Conservation (phyloP, 768 basidiomycete species). For the Suillus clintonianus region DNA sequence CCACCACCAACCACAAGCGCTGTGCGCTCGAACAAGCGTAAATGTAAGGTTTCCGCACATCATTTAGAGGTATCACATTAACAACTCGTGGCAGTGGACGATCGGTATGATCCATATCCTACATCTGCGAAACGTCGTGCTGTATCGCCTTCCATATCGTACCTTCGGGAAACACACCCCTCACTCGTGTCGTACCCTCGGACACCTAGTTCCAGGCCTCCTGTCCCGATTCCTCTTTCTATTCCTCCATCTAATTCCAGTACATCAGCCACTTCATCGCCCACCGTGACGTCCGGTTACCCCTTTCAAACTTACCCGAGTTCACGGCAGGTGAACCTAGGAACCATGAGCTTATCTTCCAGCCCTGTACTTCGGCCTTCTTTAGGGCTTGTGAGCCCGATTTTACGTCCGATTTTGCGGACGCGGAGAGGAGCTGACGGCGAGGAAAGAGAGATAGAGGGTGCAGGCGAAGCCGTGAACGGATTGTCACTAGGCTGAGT, state of each 20-base stretch:
- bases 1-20: constrained; percentile 80
- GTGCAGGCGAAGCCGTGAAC: constrained; percentile 77
- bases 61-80: constrained; percentile 7
- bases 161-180: constrained; percentile 62
- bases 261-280: constrained; percentile 73
- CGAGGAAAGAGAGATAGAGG: constrained; percentile 74
- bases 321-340: constrained; percentile 36
- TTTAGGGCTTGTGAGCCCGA: constrained; percentile 74
- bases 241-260: constrained; percentile 53
- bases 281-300: constrained; percentile 58
- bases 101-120: constrained; percentile 84
- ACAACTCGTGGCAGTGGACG: constrained; percentile 56
- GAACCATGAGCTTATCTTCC: constrained; percentile 56
- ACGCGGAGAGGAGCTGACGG: constrained; percentile 50
- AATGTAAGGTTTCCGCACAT: constrained; percentile 47
- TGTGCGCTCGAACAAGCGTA: constrained; percentile 79
- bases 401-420: constrained; percentile 67
- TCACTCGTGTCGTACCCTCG: constrained; percentile 44
- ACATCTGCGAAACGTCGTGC: constrained; percentile 77
- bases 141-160: constrained; percentile 76
- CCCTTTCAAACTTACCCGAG: constrained; percentile 44
- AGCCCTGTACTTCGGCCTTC: constrained; percentile 76
- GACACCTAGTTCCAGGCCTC: constrained; percentile 57
- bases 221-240: constrained; percentile 67
- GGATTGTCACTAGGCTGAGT: constrained; percentile 48